A percentile compares a stretch with the other conserved stretches of the same genome.
Evolutionary conservation across 2,329 filamentous ascomycete genomes (phyloP).

Genomic region (Didymella glomerata): DNA sequence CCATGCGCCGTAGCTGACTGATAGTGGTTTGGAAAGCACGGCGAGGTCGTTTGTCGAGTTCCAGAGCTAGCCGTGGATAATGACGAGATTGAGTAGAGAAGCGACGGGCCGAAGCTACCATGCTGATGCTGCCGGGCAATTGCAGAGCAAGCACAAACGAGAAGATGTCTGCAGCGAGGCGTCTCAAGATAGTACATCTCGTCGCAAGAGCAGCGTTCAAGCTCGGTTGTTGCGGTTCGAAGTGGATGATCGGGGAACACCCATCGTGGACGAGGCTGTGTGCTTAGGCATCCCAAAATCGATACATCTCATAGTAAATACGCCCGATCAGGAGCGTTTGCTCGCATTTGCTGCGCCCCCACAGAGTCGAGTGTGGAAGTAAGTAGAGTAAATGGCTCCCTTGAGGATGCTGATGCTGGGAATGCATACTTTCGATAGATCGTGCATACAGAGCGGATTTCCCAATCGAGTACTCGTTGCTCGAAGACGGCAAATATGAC

Average conservation of each 20-base stretch:
- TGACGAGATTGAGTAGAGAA: no score
- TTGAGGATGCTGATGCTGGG: not conserved
- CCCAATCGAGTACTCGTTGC: no score
- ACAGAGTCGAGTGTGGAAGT: not conserved
- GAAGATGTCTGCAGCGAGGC: not conserved
- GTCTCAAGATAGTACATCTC: not conserved
- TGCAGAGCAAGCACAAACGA: not conserved
- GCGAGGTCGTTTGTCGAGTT: no score
- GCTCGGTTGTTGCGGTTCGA: not conserved
- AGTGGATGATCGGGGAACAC: not conserved
- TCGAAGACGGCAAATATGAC: not conserved
- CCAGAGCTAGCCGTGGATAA: no score
- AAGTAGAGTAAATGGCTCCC: not conserved
- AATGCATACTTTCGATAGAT: conserved; percentile 9
- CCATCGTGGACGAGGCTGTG: conserved; percentile 7
- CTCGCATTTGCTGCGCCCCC: not conserved
- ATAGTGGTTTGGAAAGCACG: no score
- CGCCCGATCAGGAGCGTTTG: not conserved
- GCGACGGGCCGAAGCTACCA: not conserved
- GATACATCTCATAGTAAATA: conserved; percentile 5
- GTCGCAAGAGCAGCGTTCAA: not conserved
- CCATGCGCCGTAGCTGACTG: no score
- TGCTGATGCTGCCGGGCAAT: not conserved
- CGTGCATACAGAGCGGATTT: no score
- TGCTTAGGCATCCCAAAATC: conserved; percentile 13